These are phyloP conservation scores for Thraustotheca clavata DNA, from an alignment of 352 stramenopile genomes.

Conservation along the genomic window DNA sequence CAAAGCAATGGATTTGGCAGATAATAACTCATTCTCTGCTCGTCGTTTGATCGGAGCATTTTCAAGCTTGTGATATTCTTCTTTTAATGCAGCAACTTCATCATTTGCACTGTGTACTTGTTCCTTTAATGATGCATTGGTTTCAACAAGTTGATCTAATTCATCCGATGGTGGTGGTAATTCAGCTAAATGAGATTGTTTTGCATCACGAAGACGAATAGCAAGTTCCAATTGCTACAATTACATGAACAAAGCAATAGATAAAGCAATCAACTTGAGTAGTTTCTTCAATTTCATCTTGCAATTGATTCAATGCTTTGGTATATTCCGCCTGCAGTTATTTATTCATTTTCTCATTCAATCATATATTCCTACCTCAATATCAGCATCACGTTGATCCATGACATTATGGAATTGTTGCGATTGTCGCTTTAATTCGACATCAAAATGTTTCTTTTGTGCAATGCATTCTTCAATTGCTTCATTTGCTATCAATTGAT, in stretches of 20 bases:
- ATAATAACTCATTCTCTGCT: not conserved
- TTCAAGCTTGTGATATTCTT: constrained; percentile 9
- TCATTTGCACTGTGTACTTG: not conserved
- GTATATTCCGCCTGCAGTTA: constrained; percentile 8
- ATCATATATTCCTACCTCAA: not conserved
- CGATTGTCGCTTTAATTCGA: constrained; percentile 10
- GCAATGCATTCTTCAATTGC: constrained; percentile 9
- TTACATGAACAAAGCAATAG: too few species aligned
- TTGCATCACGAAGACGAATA: not conserved
- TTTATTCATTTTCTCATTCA: not conserved
- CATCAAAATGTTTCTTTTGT: constrained; percentile 15
- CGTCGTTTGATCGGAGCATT: constrained; percentile 9
- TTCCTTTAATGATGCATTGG: not conserved
- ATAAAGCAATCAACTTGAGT: constrained; percentile 1
- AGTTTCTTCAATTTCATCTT: constrained; percentile 8
- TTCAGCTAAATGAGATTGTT: not conserved
- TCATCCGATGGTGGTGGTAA: not conserved
- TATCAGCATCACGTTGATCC: constrained; percentile 12
- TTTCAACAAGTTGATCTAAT: not conserved
- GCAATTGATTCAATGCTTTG: not conserved
- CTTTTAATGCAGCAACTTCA: not conserved
- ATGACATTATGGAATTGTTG: constrained; percentile 18
- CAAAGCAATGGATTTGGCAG: not conserved
- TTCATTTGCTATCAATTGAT: constrained; percentile 7
- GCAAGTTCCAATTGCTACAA: constrained; percentile 11